Base-by-base conservation (phyloP, 2,329 filamentous ascomycete genomes). In the Cytospora schulzeri region DNA sequence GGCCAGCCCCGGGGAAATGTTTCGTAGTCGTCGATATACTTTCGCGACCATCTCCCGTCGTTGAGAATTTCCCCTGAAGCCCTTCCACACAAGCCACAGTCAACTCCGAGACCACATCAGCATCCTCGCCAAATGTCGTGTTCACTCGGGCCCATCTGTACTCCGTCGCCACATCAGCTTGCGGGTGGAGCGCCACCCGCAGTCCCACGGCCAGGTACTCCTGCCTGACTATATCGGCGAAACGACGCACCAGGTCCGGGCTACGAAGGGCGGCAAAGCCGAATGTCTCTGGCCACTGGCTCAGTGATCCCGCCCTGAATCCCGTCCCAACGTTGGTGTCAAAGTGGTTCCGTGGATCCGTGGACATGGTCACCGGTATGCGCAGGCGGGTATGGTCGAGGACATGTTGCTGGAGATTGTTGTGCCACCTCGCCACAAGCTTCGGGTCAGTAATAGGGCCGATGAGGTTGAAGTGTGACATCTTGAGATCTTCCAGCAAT, bases 1-100 rank as follows among this genome's bases (percentile, higher is more conserved):
- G 77, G 0, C 83, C 83, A 9, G 77, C 80, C 5, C 83, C 83
- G 0, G 82, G 82, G 68, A 85, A 85, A 66, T 85, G 82, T 71
- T 85, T 85, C 0, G 81, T 83, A 1, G 83, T 77, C 0, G 82
- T 80, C 1, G 76, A 77, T 4, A 84, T 78, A 2, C 79, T 81
- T 31, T 77, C 66, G 0, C 71, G 68, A 0, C 81, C 81, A n/a
- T 83, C 72, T 4, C 45, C 58, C 3, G 52, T 35, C 38, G 51
- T 50, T 6, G 52, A 31, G 15, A 56, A 26, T 4, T 26, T 33
- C 17, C 79, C 80, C 29, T 81, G 80, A 56, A 84, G 79, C 22
- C 81, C 81, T 55, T 78, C 76, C 68, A 84, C 77, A 60, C 82
- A 83, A 0, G 77, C 77, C 2, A 77, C 73, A 4, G 81, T 67